Conservation (phyloP, 805 yeast genomes). For the Candida adriatica region DNA sequence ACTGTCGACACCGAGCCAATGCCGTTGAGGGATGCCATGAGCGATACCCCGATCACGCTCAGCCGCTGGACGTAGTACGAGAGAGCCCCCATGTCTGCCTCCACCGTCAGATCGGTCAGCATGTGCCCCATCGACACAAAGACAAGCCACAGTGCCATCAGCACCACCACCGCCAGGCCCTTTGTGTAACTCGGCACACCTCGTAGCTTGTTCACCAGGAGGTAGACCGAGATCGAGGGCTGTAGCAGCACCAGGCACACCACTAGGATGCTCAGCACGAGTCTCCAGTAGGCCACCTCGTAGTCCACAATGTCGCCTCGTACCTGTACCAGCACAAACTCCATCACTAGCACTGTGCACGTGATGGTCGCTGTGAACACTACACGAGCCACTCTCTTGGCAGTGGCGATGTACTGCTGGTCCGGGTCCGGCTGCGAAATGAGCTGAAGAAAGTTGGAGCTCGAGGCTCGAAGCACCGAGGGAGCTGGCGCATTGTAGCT, state of each 20-base stretch:
- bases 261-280: conserved; percentile 4
- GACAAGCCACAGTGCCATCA: conserved; percentile 14
- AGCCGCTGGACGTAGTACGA: conserved; percentile 16
- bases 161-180: conserved; percentile 3
- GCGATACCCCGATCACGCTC: conserved; percentile 22
- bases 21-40: conserved; percentile 22
- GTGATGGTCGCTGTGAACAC: conserved; percentile 17
- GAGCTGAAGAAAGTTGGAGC: conserved; percentile 10
- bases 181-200: conserved; percentile 9
- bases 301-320: conserved; percentile 6
- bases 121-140: conserved; percentile 16
- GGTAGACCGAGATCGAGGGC: conserved; percentile 12
- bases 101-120: conserved; percentile 16
- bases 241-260: conserved; percentile 15
- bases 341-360: conserved; percentile 15
- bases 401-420: conserved; percentile 1
- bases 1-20: conserved; percentile 24
- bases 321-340: conserved; percentile 20
- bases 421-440: conserved; percentile 4
- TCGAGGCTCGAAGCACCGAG: conserved; percentile 5
- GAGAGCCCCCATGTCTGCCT: conserved; percentile 8
- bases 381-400: conserved; percentile 12
- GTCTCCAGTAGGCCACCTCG: conserved; percentile 11
- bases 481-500: conserved; percentile 8
- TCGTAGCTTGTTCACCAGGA: conserved; percentile 18